Evolutionary conservation across 805 yeast genomes (phyloP).

Genomic region (Saccharomycopsis microspora): DNA sequence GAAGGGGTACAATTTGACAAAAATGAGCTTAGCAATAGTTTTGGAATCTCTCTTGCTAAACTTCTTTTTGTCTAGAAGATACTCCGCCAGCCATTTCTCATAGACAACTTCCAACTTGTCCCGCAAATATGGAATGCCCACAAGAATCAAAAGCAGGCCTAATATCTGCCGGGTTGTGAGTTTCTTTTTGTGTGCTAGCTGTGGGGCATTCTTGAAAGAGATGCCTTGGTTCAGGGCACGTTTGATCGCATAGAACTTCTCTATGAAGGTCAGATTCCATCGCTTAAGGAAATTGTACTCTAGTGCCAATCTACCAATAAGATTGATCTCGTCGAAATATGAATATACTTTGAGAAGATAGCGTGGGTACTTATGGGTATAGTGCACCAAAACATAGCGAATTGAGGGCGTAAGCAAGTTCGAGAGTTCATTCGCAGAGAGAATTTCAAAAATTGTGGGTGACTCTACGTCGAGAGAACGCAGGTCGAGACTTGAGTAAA

Average conservation of each 20-base stretch:
- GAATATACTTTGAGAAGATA: constrained; percentile 50
- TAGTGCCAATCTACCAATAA: constrained; percentile 45
- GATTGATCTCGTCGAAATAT: constrained; percentile 66
- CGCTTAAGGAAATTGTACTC: constrained; percentile 60
- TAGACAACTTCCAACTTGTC: constrained; percentile 58
- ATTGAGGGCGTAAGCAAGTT: constrained; percentile 71
- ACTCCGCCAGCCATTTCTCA: constrained; percentile 51
- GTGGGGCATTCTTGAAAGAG: constrained; percentile 19
- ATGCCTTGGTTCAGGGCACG: constrained; percentile 28
- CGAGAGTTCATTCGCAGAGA: constrained; percentile 74
- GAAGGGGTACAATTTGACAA: constrained; percentile 53
- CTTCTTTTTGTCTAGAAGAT: constrained; percentile 29
- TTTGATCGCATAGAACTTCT: constrained; percentile 84
- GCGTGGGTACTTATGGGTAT: constrained; percentile 69
- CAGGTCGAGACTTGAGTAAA: constrained; percentile 70
- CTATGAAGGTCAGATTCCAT: constrained; percentile 84
- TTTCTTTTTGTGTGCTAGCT: constrained; percentile 32
- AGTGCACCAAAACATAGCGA: constrained; percentile 68
- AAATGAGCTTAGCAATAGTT: constrained; percentile 25
- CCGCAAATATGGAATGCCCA: constrained; percentile 55
- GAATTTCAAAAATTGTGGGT: constrained; percentile 83
- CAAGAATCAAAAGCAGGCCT: constrained; percentile 45
- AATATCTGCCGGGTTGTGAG: constrained; percentile 41
- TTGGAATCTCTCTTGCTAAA: constrained; percentile 15
- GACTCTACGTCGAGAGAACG: constrained; percentile 59